These are phyloP conservation scores for Hansenula lynferdii DNA, from an alignment of 1,139 yeast species.

Conservation along the genomic window DNA sequence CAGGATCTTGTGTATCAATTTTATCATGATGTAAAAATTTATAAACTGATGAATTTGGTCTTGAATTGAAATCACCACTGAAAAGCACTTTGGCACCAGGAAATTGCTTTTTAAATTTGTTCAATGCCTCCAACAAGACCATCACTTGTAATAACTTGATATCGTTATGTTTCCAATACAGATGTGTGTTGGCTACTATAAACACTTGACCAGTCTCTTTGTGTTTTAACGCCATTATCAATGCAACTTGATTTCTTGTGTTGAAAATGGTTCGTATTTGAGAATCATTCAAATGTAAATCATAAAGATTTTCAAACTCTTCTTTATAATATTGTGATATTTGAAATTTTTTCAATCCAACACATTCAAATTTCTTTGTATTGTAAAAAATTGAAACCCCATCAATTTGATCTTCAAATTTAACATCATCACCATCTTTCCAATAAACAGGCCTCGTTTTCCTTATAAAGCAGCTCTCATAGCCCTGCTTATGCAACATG, in stretches of 20 bases:
- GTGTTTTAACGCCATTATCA: conserved; percentile 43
- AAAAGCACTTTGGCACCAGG: conserved; percentile 27
- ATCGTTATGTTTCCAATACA: conserved; percentile 57
- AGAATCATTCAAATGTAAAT: conserved; percentile 30
- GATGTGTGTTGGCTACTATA: conserved; percentile 51
- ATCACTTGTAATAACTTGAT: conserved; percentile 53
- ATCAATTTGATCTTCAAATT: conserved; percentile 38
- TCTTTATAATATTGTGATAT: conserved; percentile 15
- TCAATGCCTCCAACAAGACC: conserved; percentile 38
- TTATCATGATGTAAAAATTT: conserved; percentile 36
- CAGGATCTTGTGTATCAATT: conserved; percentile 15
- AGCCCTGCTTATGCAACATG: conserved; percentile 25
- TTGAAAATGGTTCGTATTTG: conserved; percentile 35
- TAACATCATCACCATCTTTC: conserved; percentile 28
- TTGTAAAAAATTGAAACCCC: conserved; percentile 54
- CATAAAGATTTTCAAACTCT: conserved; percentile 30
- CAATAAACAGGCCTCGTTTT: conserved; percentile 49
- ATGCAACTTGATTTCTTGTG: conserved; percentile 50
- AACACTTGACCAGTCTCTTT: conserved; percentile 32
- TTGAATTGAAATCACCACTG: conserved; percentile 53
- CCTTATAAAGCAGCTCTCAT: conserved; percentile 40
- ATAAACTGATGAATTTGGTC: conserved; percentile 43
- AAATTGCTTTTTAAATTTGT: conserved; percentile 23
- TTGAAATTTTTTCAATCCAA: conserved; percentile 31
- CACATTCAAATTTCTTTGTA: conserved; percentile 37